Evolutionary conservation across 2,329 filamentous ascomycete genomes (phyloP).

Genomic region (Pezicula radicicola): DNA sequence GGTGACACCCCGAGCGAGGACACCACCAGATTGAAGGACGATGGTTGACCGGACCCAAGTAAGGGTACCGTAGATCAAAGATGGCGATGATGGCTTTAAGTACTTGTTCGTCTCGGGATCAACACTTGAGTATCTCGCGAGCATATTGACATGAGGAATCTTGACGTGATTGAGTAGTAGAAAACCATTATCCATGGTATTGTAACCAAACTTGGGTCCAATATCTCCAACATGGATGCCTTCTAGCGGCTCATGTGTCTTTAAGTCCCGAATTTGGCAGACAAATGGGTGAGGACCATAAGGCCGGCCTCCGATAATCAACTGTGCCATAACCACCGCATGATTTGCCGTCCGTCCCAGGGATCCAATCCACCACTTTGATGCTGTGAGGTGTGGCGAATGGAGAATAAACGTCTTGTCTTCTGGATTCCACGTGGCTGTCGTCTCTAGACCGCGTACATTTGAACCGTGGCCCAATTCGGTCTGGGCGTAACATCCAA

Average conservation of each 20-base stretch:
- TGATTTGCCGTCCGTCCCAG: slow-evolving; percentile 74
- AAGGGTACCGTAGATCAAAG: slow-evolving; percentile 71
- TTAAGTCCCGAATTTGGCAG: slow-evolving; percentile 67
- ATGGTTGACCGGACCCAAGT: slow-evolving; percentile 74
- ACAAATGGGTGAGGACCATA: slow-evolving; percentile 78
- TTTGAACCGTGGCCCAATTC: slow-evolving; percentile 79
- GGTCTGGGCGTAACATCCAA: slow-evolving; percentile 79
- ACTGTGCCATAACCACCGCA: slow-evolving; percentile 76
- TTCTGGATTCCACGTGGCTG: slow-evolving; percentile 62
- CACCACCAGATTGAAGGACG: slow-evolving; percentile 68
- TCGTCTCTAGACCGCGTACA: slow-evolving; percentile 53
- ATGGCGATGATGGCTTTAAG: slow-evolving; percentile 61
- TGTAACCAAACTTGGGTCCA: slow-evolving; percentile 77
- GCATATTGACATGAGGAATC: slow-evolving; percentile 71
- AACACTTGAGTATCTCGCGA: slow-evolving; percentile 67
- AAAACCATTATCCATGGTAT: slow-evolving; percentile 82
- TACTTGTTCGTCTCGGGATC: slow-evolving; percentile 69
- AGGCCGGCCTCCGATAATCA: slow-evolving; percentile 64
- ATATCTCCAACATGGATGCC: slow-evolving; percentile 76
- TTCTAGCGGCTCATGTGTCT: slow-evolving; percentile 66
- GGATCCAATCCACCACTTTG: slow-evolving; percentile 85
- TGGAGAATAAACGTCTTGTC: slow-evolving; percentile 75
- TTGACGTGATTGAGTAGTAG: slow-evolving; percentile 74
- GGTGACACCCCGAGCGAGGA: slow-evolving; percentile 72
- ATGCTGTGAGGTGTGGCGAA: slow-evolving; percentile 70